phyloP scores from a whole-genome alignment of 2,329 filamentous ascomycete species.

The Tolypocladium nubicola region DNA sequence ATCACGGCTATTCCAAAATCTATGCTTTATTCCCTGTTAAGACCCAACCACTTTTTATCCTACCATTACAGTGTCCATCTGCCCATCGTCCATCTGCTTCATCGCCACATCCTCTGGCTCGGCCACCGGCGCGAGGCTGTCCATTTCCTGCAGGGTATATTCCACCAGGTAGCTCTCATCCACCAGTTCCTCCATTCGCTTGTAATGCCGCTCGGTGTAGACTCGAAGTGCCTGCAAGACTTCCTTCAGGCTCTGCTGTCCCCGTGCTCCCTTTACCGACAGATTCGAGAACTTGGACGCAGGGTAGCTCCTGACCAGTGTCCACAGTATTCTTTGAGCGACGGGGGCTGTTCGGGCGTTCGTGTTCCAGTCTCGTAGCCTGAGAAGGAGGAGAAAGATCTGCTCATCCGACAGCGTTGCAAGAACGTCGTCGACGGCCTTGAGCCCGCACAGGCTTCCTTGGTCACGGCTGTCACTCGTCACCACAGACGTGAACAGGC shows the following conservation, averaged over 20 bases:
- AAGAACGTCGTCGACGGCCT: slow-evolving; percentile 74
- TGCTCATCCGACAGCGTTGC: slow-evolving; percentile 73
- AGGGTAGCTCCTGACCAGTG: slow-evolving; percentile 71
- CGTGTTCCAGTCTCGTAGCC: slow-evolving; percentile 93
- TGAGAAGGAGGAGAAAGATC: slow-evolving; percentile 68
- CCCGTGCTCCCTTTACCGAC: slow-evolving; percentile 45
- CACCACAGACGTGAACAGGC: slow-evolving; percentile 73
- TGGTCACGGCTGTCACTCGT: slow-evolving; percentile 48
- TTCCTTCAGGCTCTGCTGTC: slow-evolving; percentile 63
- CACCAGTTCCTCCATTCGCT: slow-evolving; percentile 75
- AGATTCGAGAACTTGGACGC: slow-evolving; percentile 65
- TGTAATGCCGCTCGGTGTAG: slow-evolving; percentile 91
- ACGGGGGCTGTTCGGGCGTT: slow-evolving; percentile 80
- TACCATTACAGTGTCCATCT: slow-evolving; percentile 9
- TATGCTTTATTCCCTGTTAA: neutral
- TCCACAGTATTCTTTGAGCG: slow-evolving; percentile 74
- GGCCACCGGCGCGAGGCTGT: slow-evolving; percentile 47
- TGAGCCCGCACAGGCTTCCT: slow-evolving; percentile 52
- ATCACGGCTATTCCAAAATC: neutral
- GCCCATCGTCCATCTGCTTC: slow-evolving; percentile 26
- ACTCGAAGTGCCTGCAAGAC: slow-evolving; percentile 77
- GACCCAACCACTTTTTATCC: neutral
- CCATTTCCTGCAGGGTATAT: slow-evolving; percentile 91
- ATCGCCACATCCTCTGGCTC: slow-evolving; percentile 18
- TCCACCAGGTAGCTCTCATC: slow-evolving; percentile 93